Evolutionary conservation across 2,329 filamentous ascomycete species (phyloP).

Genomic region (Microcyclosporella mali): DNA sequence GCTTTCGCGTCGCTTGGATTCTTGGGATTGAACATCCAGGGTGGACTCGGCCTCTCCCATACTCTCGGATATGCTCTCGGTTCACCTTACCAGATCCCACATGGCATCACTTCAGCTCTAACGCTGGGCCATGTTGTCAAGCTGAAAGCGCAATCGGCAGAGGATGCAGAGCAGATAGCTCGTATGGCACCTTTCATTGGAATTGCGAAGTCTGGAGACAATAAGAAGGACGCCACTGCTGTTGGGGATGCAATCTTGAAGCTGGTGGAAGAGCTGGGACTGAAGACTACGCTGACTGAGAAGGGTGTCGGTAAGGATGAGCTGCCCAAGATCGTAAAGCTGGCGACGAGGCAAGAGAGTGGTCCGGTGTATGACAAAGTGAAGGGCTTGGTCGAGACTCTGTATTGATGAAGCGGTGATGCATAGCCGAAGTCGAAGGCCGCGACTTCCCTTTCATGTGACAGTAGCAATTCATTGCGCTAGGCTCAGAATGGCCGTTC

Average conservation of each 20-base stretch:
- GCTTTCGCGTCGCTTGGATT: conserved; percentile 48
- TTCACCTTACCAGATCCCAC: conserved; percentile 50
- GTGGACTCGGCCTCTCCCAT: conserved; percentile 44
- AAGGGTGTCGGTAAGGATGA: conserved; percentile 40
- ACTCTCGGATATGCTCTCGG: conserved; percentile 47
- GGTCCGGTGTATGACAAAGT: conserved; percentile 41
- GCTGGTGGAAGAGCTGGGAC: conserved; percentile 39
- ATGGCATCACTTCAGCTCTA: conserved; percentile 51
- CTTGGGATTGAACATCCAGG: conserved; percentile 46
- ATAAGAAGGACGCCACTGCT: conserved; percentile 38
- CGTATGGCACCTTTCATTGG: conserved; percentile 42
- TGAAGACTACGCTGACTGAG: conserved; percentile 43
- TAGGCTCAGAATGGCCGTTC: too few relatives aligned
- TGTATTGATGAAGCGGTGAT: conserved; percentile 31
- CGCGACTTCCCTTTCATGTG: too few relatives aligned
- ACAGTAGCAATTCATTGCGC: too few relatives aligned
- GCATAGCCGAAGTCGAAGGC: too few relatives aligned
- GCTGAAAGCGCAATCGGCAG: conserved; percentile 43
- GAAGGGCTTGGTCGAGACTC: conserved; percentile 36
- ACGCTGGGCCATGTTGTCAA: conserved; percentile 51
- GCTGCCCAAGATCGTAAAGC: conserved; percentile 39
- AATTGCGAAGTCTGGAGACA: conserved; percentile 34
- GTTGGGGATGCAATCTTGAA: conserved; percentile 42
- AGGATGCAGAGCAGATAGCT: conserved; percentile 42
- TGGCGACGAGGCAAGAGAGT: conserved; percentile 39